phyloP scores from a whole-genome alignment of 805 yeast genomes.

The Ogataea trehalophila region DNA sequence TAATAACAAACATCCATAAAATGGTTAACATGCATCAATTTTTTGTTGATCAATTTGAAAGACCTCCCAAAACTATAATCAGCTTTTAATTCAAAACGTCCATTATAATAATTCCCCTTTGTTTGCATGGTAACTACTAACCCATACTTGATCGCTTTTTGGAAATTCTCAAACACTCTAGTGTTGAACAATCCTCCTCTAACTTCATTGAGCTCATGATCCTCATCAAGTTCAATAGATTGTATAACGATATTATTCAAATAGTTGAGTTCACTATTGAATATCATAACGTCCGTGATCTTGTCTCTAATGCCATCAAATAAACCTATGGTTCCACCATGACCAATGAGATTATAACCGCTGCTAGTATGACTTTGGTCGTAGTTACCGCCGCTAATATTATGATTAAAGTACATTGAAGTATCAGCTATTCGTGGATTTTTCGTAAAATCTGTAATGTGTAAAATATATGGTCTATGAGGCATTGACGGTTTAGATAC shows the following conservation, averaged over 20 bases:
- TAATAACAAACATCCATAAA: not conserved
- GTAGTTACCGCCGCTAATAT: not conserved
- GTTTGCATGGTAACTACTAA: constrained; percentile 7
- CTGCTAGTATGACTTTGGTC: not conserved
- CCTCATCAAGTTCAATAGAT: no score
- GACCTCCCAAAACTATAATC: constrained; percentile 1
- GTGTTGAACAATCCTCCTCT: not conserved
- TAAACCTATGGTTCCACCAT: no score
- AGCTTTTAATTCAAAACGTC: constrained; percentile 6
- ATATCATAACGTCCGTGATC: no score
- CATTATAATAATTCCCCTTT: constrained; percentile 6
- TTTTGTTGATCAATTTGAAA: constrained; percentile 1
- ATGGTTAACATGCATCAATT: not conserved
- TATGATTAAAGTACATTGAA: not conserved
- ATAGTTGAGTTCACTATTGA: no score
- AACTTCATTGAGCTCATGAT: not conserved
- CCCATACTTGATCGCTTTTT: not conserved
- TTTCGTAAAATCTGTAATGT: constrained; percentile 20
- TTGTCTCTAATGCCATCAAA: no score
- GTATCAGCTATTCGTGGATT: not conserved
- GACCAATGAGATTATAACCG: not conserved
- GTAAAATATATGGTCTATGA: constrained; percentile 14
- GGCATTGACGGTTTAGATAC: constrained; percentile 10
- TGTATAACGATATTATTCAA: no score
- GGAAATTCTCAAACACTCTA: not conserved